phyloP scores from a whole-genome alignment of 2,329 filamentous ascomycete genomes.

The Colletotrichum caudatum region DNA sequence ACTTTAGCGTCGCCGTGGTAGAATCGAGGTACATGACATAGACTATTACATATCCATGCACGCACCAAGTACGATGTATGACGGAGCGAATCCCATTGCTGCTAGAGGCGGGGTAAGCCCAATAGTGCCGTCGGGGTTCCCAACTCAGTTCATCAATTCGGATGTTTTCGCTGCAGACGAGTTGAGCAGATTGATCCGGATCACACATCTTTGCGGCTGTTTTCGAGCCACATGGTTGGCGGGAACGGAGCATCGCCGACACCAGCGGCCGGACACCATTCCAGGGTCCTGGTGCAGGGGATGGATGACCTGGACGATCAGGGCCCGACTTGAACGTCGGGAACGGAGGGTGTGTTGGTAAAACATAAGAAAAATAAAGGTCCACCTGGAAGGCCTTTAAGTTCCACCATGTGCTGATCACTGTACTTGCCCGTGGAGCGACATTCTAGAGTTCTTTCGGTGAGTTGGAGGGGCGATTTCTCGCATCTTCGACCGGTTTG shows the following conservation, averaged over 20 bases:
- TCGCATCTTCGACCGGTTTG: neutral
- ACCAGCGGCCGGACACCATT: slow-evolving; percentile 6
- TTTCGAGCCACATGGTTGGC: slow-evolving; percentile 9
- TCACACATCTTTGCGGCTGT: neutral
- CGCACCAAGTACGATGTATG: neutral
- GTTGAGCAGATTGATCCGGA: slow-evolving; percentile 6
- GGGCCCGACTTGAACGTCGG: slow-evolving; percentile 25
- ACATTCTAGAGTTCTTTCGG: neutral
- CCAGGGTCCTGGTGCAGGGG: slow-evolving; percentile 35
- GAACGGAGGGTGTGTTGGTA: slow-evolving; percentile 10
- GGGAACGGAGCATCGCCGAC: slow-evolving; percentile 2
- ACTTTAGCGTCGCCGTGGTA: neutral
- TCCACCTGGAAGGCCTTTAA: neutral
- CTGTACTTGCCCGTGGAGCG: neutral
- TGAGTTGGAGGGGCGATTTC: neutral
- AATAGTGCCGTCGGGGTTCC: neutral
- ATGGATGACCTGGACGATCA: slow-evolving; percentile 31
- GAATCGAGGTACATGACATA: neutral
- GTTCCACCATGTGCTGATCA: neutral
- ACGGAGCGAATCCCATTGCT: neutral
- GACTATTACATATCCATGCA: neutral
- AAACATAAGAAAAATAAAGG: too few species aligned
- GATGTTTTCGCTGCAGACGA: too few species aligned
- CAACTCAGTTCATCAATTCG: neutral
- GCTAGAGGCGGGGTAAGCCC: slow-evolving; percentile 8